Conservation (phyloP, 176 grass and related monocot genomes). For the Eleusine indica region DNA sequence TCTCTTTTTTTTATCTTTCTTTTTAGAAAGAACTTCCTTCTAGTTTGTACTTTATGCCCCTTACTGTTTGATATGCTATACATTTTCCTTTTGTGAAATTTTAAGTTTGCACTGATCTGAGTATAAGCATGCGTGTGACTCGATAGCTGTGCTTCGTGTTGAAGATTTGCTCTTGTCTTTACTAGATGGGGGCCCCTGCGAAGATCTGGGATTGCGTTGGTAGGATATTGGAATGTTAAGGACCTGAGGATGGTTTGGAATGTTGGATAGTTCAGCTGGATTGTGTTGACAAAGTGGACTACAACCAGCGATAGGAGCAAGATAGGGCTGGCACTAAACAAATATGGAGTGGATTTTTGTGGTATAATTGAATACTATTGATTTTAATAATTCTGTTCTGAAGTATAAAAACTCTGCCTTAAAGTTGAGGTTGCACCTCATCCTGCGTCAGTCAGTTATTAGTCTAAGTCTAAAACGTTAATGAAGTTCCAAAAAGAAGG, state of each 20-base stretch:
- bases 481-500: too few species aligned
- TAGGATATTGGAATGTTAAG: conserved; percentile 59
- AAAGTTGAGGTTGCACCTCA: conserved; percentile 25
- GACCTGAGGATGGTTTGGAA: conserved; percentile 53
- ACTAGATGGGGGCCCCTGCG: conserved; percentile 57
- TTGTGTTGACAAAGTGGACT: conserved; percentile 55
- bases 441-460: conserved; percentile 17
- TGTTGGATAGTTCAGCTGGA: conserved; percentile 57
- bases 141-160: conserved; percentile 43
- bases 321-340: conserved; percentile 50
- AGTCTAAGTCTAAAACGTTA: not conserved
- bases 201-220: conserved; percentile 56
- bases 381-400: conserved; percentile 47
- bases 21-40: not conserved
- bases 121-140: conserved; percentile 28
- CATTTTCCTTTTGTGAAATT: conserved; percentile 15
- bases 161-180: conserved; percentile 63
- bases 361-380: conserved; percentile 52
- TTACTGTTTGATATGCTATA: conserved; percentile 18
- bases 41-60: not conserved
- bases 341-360: conserved; percentile 43
- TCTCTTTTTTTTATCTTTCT: not conserved
- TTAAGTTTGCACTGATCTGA: conserved; percentile 29
- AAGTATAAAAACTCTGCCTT: conserved; percentile 26
- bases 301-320: conserved; percentile 54